Evolutionary conservation across 768 basidiomycete species (phyloP), one percentile per base, ranked within the genome.

Genomic region (Cantharellus anzutake): DNA sequence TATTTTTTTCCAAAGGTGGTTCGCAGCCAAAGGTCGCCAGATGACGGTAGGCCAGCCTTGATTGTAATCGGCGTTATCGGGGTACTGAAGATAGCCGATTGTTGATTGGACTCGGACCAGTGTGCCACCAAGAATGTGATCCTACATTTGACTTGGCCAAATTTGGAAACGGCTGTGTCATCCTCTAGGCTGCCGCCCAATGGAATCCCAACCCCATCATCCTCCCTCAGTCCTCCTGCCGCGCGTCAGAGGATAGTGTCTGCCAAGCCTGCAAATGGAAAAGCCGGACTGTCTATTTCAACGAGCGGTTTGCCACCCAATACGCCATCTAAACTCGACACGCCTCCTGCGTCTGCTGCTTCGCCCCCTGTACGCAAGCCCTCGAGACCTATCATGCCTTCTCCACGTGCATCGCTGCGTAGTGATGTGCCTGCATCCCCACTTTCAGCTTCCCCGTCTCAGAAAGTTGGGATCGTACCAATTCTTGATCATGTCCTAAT

Each of bases 121-220:
- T 91, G 88, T 65, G 88, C 88, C 1, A 91, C 88, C 0, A 91
- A 91, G 70, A 86, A 84, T 2, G 74, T 90, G 20, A 87, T 91
- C 60, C 68, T 91, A 44, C 88, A 90, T 66, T 71, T 91, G 2
- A 85, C 89, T 68, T 91, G 88, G 88, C 82, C 65, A 41, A 41
- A 58, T 14, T 41, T 41, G 39, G 57, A 41, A 14, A 14, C 57
- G 7, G 14, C 16, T 42, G 42, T 7, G 5, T 41, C 40, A 44
- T 42, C 52, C 35, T 11, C 35, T 55, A 11, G 11, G 52, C 35
- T 11, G 44, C 11, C 51, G 63, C 51, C 69, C 37, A 50, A 62
- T 5, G 4, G 59, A 5, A 42, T 37, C 38, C n/a, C 58, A 34
- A 52, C 42, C 3, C 7, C 60, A 41, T 11, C 14, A 20, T 61